Percentiles rank a stretch among this genome's conserved stretches.
Evolutionary conservation across 129 eudicot species (phyloP).

Genomic region (Lonicera japonica): DNA sequence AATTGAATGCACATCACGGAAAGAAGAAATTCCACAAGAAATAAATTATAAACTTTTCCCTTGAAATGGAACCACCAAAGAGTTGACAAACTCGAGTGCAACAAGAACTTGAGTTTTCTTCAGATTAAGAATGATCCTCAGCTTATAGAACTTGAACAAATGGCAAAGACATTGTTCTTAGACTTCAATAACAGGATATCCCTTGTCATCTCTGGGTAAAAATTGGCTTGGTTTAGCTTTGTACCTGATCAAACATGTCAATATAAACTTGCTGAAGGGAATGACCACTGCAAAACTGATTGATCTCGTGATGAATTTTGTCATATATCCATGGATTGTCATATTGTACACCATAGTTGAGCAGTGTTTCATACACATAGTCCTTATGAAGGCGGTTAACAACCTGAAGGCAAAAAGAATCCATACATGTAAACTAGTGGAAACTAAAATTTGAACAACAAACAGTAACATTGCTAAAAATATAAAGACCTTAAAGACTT

Average conservation of each 20-base stretch:
- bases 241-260: slow-evolving; percentile 98
- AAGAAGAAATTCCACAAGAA: no score
- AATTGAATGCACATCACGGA: no score
- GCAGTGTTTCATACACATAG: slow-evolving; percentile 71
- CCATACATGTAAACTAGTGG: slow-evolving; percentile 11
- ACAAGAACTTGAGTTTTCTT: neutral
- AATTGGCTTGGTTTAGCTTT: slow-evolving; percentile 5
- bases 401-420: slow-evolving; percentile 42
- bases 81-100: neutral
- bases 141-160: neutral
- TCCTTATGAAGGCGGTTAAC: slow-evolving; percentile 85
- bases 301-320: slow-evolving; percentile 96
- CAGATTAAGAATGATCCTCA: neutral
- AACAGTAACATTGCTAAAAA: neutral
- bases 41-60: no score
- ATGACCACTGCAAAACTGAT: slow-evolving; percentile 94
- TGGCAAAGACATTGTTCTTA: neutral
- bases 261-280: slow-evolving; percentile 95
- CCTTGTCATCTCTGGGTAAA: neutral
- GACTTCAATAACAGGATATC: neutral
- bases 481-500: slow-evolving; percentile 9
- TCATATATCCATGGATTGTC: slow-evolving; percentile 96
- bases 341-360: slow-evolving; percentile 77
- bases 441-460: neutral
- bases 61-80: no score